Percentiles rank a stretch among this genome's conserved stretches.
These are phyloP conservation scores for Cryptococcus sp. DNA, from an alignment of 1,284 basidiomycete species.

Conservation along the genomic window DNA sequence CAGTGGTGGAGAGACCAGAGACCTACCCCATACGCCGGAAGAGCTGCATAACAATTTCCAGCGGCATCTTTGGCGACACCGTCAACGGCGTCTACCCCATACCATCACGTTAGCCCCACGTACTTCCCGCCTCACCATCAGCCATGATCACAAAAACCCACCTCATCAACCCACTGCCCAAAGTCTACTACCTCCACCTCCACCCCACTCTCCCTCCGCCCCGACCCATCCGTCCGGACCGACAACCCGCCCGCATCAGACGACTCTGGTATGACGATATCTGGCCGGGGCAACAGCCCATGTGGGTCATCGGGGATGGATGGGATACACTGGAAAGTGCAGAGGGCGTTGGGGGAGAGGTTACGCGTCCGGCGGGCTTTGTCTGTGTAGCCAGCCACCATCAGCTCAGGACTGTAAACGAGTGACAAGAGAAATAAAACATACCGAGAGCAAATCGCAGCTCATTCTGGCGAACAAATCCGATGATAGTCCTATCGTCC, in stretches of 20 bases:
- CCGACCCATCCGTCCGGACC: conserved; percentile 3
- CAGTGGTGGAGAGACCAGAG: too few species aligned
- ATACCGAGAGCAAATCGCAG: conserved; percentile 78
- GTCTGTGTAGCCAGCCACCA: conserved; percentile 54
- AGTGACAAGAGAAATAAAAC: conserved; percentile 15
- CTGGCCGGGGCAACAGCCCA: conserved; percentile 19
- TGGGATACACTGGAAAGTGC: conserved; percentile 59
- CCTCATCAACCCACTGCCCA: conserved; percentile 90
- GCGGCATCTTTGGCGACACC: conserved; percentile 84
- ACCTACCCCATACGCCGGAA: conserved; percentile 93
- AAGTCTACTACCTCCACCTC: conserved; percentile 60
- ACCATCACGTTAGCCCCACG: background rate
- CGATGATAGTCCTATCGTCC: conserved; percentile 62
- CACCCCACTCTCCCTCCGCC: conserved; percentile 22
- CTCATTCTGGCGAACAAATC: conserved; percentile 85
- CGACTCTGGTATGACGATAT: conserved; percentile 33
- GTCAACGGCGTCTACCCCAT: conserved; percentile 74
- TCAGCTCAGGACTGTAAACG: background rate
- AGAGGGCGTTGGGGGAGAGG: conserved; percentile 63
- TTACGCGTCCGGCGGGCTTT: conserved; percentile 64
- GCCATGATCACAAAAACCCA: conserved; percentile 41
- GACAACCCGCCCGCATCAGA: conserved; percentile 8
- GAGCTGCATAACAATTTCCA: conserved; percentile 94
- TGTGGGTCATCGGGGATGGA: conserved; percentile 26
- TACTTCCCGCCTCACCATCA: background rate